These are phyloP conservation scores for Phoma herbarum DNA, from an alignment of 2,329 filamentous ascomycete species.

Conservation along the genomic window DNA sequence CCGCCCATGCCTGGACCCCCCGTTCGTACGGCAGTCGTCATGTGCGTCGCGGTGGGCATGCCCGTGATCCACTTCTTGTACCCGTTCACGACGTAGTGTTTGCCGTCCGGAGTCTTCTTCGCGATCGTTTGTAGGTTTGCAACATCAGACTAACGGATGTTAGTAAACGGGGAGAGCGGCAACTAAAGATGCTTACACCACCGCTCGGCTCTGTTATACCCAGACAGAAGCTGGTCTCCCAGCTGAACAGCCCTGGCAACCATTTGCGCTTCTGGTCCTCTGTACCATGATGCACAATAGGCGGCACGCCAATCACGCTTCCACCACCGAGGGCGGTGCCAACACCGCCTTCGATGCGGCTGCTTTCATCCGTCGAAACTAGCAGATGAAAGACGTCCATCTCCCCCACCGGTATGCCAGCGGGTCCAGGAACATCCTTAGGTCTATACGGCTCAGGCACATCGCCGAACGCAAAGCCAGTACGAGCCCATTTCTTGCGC, in stretches of 20 bases:
- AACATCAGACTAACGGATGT: conserved; percentile 63
- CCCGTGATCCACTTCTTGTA: conserved; percentile 76
- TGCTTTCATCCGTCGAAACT: conserved; percentile 64
- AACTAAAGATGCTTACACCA: conserved; percentile 37
- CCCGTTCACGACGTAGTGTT: conserved; percentile 73
- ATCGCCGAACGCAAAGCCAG: conserved; percentile 56
- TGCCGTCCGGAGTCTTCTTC: conserved; percentile 76
- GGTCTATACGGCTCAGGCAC: conserved; percentile 57
- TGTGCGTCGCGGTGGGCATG: conserved; percentile 67
- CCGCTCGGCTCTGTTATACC: conserved; percentile 71
- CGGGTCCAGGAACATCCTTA: conserved; percentile 48
- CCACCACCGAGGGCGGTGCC: conserved; percentile 67
- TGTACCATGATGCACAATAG: conserved; percentile 70
- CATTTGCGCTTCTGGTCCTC: conserved; percentile 66
- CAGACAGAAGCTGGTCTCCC: conserved; percentile 69
- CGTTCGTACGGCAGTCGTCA: conserved; percentile 69
- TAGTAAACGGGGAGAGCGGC: conserved; percentile 7
- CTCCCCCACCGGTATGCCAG: conserved; percentile 49
- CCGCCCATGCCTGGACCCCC: conserved; percentile 63
- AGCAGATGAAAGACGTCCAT: conserved; percentile 55
- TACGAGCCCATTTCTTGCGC: conserved; percentile 49
- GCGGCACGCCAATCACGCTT: conserved; percentile 69
- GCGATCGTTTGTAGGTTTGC: conserved; percentile 70
- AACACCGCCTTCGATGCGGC: conserved; percentile 66
- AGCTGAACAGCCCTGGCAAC: conserved; percentile 66